Evolutionary conservation across 352 stramenopile species (phyloP), one percentile per base, ranked within the genome.

Genomic region (Phytophthora sp.): DNA sequence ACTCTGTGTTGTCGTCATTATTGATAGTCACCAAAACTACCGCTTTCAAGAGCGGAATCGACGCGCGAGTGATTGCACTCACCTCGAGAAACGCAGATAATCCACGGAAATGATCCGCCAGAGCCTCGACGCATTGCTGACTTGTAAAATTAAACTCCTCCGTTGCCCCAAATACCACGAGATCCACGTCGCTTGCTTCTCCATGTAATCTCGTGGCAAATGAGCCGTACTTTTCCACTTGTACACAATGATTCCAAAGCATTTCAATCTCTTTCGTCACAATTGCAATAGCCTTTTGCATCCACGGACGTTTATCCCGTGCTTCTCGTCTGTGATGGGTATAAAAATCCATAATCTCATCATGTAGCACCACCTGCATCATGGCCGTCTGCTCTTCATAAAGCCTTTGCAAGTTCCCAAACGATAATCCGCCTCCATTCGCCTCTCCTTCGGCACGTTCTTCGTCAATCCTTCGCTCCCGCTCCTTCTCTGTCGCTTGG

Each of bases 371-470:
- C 12, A 86, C 72, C 47, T 95, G 85, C 74, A 93, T 83, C 74
- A 83, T 86, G 8, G 78, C 74, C 0, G 82, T 92, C 45, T 94
- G 86, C 63, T 91, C 83, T 71, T 92, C 84, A 49, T 94, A 93
- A 21, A 94, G 66, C n/a, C 76, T 69, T 63, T 94, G 86, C 15
- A 94, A 56, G 46, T 90, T 86, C 0, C 71, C 73, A 57, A 89
- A 89, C 16, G 84, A 89, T 18, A 92, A 73, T 29, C 57, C 47
- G 27, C 44, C 29, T 24, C 67, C 63, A 21, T 69, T 61, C 26
- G 60, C 55, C n/a, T 68, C 42, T 26, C 49, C 71, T 45, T 81
- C 58, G 9, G 66, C 63, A 7, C 71, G 61, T 53, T 75, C 63
- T 24, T 94, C 84, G 21, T 91, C 70, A 39, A 95, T 90, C 7